phyloP scores from a whole-genome alignment of 2,329 filamentous ascomycete genomes.

The Cercospora berteroae region DNA sequence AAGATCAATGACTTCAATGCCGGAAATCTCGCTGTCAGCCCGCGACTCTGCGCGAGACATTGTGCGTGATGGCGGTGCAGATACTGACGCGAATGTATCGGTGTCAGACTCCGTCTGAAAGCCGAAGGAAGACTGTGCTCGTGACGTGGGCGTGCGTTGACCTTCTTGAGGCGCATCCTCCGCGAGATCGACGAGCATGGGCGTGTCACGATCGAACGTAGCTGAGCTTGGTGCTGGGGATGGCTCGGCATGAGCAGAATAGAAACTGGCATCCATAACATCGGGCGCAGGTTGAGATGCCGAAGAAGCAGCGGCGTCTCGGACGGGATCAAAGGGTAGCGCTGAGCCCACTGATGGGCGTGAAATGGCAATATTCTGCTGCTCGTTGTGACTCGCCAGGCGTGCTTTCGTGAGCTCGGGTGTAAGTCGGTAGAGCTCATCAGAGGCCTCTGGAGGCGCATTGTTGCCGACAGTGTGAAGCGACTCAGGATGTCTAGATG shows the following conservation, averaged over 20 bases:
- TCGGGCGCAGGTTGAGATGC: conserved; percentile 17
- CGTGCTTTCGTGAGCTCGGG: conserved; percentile 36
- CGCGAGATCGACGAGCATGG: conserved; percentile 27
- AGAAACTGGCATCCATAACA: conserved; percentile 32
- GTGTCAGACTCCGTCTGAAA: conserved; percentile 33
- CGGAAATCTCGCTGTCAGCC: conserved; percentile 25
- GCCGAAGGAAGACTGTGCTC: conserved; percentile 28
- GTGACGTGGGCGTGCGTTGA: conserved; percentile 27
- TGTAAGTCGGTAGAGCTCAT: conserved; percentile 37
- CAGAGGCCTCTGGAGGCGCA: conserved; percentile 20
- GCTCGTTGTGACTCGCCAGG: conserved; percentile 30
- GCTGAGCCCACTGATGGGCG: conserved; percentile 8
- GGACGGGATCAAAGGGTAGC: conserved; percentile 34
- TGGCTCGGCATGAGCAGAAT: conserved; percentile 32
- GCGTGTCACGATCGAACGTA: conserved; percentile 17
- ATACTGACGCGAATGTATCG: conserved; percentile 31
- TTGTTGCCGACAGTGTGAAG: background rate
- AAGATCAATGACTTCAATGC: conserved; percentile 34
- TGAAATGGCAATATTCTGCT: conserved; percentile 10
- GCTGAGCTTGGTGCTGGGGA: conserved; percentile 22
- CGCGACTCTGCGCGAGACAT: conserved; percentile 23
- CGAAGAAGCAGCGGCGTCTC: conserved; percentile 30
- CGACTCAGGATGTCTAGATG: conserved; percentile 14
- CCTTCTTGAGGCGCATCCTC: conserved; percentile 21
- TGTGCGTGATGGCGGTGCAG: conserved; percentile 18